Evolutionary conservation across 2,329 filamentous ascomycete species (phyloP).

Genomic region (Apiospora pterosperma): DNA sequence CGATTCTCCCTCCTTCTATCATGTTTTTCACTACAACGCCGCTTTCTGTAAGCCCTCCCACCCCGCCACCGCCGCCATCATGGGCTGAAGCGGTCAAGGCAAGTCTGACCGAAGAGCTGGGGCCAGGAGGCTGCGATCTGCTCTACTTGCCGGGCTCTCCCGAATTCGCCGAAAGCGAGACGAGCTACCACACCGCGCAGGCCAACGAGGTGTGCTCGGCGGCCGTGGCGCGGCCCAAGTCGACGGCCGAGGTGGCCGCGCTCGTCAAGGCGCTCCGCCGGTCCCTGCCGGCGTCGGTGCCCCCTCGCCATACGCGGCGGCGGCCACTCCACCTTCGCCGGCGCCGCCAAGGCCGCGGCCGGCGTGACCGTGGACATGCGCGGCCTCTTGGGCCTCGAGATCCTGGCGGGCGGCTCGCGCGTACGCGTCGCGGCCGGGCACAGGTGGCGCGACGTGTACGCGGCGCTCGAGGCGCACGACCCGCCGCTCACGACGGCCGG

Average conservation of each 20-base stretch:
- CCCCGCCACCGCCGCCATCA: neutral
- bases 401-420: conserved; percentile 17
- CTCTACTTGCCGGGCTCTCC: neutral
- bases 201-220: neutral
- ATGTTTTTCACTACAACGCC: neutral
- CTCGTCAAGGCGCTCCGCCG: neutral
- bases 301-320: neutral
- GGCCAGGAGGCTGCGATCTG: neutral
- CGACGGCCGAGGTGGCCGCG: neutral
- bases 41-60: neutral
- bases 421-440: conserved; percentile 24
- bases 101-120: neutral
- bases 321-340: neutral
- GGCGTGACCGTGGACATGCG: neutral
- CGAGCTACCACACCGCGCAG: neutral
- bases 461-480: conserved; percentile 11
- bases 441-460: conserved; percentile 18
- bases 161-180: neutral
- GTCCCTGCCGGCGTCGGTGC: neutral
- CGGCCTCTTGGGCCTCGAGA: conserved; percentile 10
- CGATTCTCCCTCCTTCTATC: neutral
- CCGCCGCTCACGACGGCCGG: conserved; percentile 13
- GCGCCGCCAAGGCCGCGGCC: neutral
- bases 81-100: neutral
- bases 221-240: neutral